Conservation (phyloP, 108 stramenopile genomes). For the Chaetoceros muelleri region DNA sequence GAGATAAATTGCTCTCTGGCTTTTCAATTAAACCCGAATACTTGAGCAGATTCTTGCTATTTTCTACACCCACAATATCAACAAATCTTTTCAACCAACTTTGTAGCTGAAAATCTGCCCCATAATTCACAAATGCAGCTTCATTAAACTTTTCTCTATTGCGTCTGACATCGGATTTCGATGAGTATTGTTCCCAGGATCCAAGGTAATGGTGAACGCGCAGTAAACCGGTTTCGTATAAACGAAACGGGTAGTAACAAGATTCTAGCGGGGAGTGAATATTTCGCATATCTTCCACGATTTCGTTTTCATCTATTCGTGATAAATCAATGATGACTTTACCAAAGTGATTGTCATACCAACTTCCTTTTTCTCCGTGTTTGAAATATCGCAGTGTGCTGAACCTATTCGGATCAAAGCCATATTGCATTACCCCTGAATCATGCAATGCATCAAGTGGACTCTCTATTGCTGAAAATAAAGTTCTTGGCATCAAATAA, state of each 20-base stretch:
- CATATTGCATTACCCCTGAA: not conserved
- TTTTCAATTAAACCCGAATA: not conserved
- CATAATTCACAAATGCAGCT: not conserved
- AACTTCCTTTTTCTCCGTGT: conserved; percentile 20
- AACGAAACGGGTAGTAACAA: conserved; percentile 20
- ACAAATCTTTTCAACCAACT: not conserved
- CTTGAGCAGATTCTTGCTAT: not conserved
- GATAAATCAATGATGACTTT: conserved; percentile 43
- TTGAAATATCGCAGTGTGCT: conserved; percentile 31
- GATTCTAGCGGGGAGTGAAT: conserved; percentile 29
- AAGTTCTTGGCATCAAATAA: conserved; percentile 27
- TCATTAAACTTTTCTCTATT: conserved; percentile 22
- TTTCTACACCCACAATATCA: not conserved
- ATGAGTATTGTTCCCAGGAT: conserved; percentile 30
- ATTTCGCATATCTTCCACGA: conserved; percentile 1
- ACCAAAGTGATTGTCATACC: conserved; percentile 31
- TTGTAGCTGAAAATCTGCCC: not conserved
- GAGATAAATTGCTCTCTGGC: not conserved
- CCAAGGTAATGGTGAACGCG: conserved; percentile 46
- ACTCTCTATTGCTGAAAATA: conserved; percentile 28
- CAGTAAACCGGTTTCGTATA: conserved; percentile 23
- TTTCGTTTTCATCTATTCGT: conserved; percentile 3
- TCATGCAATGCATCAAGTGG: conserved; percentile 6
- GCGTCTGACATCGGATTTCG: conserved; percentile 32
- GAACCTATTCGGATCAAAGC: conserved; percentile 16